Evolutionary conservation across 768 basidiomycete species (phyloP), one percentile per base, ranked within the genome.

Genomic region (Strobilomyces dryophilus): DNA sequence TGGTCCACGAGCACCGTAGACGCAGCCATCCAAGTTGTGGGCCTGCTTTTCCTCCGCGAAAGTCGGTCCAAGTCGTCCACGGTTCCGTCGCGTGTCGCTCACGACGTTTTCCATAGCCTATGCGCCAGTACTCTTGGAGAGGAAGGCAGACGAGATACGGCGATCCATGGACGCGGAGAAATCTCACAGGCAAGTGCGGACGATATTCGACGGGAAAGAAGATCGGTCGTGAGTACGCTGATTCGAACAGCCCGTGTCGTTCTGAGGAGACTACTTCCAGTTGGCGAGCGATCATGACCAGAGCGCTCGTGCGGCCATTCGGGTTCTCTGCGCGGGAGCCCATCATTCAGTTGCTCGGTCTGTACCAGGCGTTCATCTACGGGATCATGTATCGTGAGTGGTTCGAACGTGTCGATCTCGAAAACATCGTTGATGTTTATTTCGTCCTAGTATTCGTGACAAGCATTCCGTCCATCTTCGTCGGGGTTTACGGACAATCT

Each of bases 281-380:
- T 24, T 84, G 79, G 81, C 61, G 72, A 59, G 45, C 61, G 1
- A 74, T 89, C 34, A 69, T 92, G 52, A 41, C 55, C 1, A 78
- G 71, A 52, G 76, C 86, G 0, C 67, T 92, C 21, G 67, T 74
- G 11, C 78, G 89, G n/a, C 91, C 92, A 0, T 87, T 92, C 69
- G 61, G 68, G 4, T 63, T 92, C 11, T 85, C 89, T 51, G 60
- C 50, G 0, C 61, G 61, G 5, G 88, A 91, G 61, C 79, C 83
- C 1, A 87, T 90, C 58, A 72, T 87, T 18, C 86, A 87, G 59
- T 64, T 87, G 2, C 68, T 90, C 10, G 82, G 83, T 0, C 4
- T 82, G 1, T 90, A 88, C 55, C 80, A 87, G 78, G 82, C 85
- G 0, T 82, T 87, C 57, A 62, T 86, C 14, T 92, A 85, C 52